Percentiles rank a stretch among this genome's conserved stretches.
Evolutionary conservation across 169 alveolate genomes (phyloP).

Genomic region (Cryptosporidium felis): DNA sequence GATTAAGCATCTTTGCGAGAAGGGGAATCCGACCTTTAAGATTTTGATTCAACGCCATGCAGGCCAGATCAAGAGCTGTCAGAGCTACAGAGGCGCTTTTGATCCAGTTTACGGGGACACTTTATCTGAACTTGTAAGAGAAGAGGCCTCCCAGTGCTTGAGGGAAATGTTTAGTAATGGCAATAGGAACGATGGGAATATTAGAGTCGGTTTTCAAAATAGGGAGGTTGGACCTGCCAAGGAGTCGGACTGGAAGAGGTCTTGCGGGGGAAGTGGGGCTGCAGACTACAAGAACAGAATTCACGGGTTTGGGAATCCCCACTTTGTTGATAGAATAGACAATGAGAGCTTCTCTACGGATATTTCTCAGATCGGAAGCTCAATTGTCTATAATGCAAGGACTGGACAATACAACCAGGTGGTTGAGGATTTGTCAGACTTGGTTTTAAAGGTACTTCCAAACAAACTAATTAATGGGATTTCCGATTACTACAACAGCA

Average conservation of each 20-base stretch:
- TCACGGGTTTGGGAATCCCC: constrained; percentile 67
- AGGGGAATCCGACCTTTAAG: constrained; percentile 47
- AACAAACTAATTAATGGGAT: constrained; percentile 43
- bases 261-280: background rate
- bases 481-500: constrained; percentile 55
- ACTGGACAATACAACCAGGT: constrained; percentile 43
- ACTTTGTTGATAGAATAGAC: constrained; percentile 15
- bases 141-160: constrained; percentile 44
- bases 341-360: background rate
- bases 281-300: constrained; percentile 14
- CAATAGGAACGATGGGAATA: background rate
- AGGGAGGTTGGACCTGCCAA: background rate
- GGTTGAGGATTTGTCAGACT: constrained; percentile 48
- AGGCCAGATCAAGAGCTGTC: constrained; percentile 31
- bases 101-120: constrained; percentile 69
- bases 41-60: constrained; percentile 47
- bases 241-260: background rate
- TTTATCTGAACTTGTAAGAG: constrained; percentile 60
- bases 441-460: constrained; percentile 49
- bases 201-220: background rate
- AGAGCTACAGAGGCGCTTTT: constrained; percentile 30
- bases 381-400: constrained; percentile 44
- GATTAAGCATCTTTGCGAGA: constrained; percentile 48
- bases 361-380: constrained; percentile 60
- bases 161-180: constrained; percentile 25